phyloP scores from a whole-genome alignment of 305 asterid species.

The Fraxinus platypoda region DNA sequence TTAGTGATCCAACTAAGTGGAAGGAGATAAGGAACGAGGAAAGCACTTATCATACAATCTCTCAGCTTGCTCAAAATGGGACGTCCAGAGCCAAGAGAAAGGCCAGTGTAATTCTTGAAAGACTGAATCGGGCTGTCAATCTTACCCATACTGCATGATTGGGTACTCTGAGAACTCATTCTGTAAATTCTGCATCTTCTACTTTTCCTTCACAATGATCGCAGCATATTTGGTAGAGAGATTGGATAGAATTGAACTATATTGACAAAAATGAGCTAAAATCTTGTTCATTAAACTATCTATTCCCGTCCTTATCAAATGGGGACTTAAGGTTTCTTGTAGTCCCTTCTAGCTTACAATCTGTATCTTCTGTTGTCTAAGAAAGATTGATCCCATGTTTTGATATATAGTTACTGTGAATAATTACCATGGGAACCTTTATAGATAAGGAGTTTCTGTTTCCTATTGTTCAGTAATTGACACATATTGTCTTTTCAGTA shows the following conservation, averaged over 20 bases:
- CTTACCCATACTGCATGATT: constrained; percentile 48
- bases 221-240: not conserved
- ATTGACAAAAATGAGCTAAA: not conserved
- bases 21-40: constrained; percentile 55
- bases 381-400: constrained; percentile 32
- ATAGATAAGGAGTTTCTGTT: constrained; percentile 3
- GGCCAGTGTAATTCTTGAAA: constrained; percentile 57
- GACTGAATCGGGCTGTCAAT: constrained; percentile 32
- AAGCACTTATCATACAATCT: constrained; percentile 34
- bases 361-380: constrained; percentile 30
- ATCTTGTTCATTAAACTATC: not conserved
- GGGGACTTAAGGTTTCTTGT: constrained; percentile 26
- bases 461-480: constrained; percentile 23
- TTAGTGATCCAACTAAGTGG: constrained; percentile 44
- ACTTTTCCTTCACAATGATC: not conserved
- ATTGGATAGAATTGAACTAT: not conserved
- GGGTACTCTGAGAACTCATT: constrained; percentile 14
- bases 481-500: constrained; percentile 27
- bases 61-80: constrained; percentile 51
- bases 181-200: constrained; percentile 48
- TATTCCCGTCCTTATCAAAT: not conserved
- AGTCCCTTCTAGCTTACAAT: constrained; percentile 21
- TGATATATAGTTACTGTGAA: constrained; percentile 34
- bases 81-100: constrained; percentile 67
- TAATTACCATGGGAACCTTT: constrained; percentile 27